These are phyloP conservation scores for Hippophae tibetana DNA, from an alignment of 306 rosid genomes.

Conservation along the genomic window DNA sequence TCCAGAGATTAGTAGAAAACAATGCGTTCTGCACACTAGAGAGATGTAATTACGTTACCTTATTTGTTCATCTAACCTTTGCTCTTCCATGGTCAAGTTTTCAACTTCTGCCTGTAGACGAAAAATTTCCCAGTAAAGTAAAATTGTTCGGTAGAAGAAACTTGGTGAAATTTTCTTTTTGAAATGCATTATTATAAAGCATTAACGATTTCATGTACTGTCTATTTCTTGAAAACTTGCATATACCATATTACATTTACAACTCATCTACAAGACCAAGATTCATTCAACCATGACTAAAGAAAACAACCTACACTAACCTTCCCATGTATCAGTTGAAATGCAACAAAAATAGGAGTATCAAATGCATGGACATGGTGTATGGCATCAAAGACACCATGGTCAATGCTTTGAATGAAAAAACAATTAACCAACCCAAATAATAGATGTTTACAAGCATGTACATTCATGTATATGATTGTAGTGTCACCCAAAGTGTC, in stretches of 20 bases:
- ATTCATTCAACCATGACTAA: no score
- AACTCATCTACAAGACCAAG: not conserved
- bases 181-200: not conserved
- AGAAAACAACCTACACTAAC: no score
- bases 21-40: slow-evolving; percentile 15
- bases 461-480: no score
- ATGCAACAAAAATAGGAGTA: no score
- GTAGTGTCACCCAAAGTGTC: no score
- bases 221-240: not conserved
- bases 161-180: not conserved
- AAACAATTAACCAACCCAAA: no score
- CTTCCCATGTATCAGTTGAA: no score
- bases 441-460: no score
- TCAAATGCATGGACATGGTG: no score
- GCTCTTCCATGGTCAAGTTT: slow-evolving; percentile 64
- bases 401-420: no score
- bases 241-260: not conserved
- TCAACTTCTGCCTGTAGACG: slow-evolving; percentile 76
- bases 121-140: slow-evolving; percentile 15
- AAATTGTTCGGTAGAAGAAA: slow-evolving; percentile 3
- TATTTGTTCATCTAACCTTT: slow-evolving; percentile 65
- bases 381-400: no score
- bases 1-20: slow-evolving; percentile 8
- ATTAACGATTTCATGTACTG: not conserved
- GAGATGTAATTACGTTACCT: slow-evolving; percentile 41